Evolutionary conservation across 2,329 filamentous ascomycete genomes (phyloP), one percentile per base, ranked within the genome.

Genomic region (Paraconiothyrium sp.): DNA sequence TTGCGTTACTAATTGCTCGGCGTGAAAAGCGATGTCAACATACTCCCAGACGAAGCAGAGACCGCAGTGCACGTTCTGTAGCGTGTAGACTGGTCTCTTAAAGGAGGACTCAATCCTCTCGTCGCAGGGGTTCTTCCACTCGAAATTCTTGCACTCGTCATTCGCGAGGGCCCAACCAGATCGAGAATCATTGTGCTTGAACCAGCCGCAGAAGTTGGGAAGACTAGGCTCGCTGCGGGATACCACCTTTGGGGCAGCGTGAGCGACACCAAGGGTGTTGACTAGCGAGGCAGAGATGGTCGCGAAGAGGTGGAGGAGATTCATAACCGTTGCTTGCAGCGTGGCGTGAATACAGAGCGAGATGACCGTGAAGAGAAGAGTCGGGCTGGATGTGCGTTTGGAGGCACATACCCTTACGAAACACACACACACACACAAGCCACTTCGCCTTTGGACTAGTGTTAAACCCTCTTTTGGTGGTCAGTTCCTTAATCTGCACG

Each of bases 1-100:
- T 50, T 16, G 47, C 13, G 2, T 35, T 11, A 37, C 13, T 14
- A 13, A 16, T 16, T 16, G 8, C 4, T 34, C n/a, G 34, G 27
- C 22, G 11, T n/a, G 22, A 27, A 4, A 44, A 4, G 11, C 34
- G 11, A n/a, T 5, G 47, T 14, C 1, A 1, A 50, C 47, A 27
- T 35, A 50, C 47, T 50, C 47, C 13, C 16, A 51, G 2, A 16
- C n/a, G n/a, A 51, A 51, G 13, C 47, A 50, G 47, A 50, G 47
- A 13, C 22, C 22, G 14, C 47, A 50, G 32, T 34, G 9, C 13
- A 16, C 7, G 14, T 35, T 50, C 7, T 35, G 10, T 14, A 34
- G 5, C 3, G 14, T 8, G 16, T 3, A 2, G 47, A 50, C 47
- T 34, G 30, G 27, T 20, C 32, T 16, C 2, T 4, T 27, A 1